phyloP scores from a whole-genome alignment of 768 basidiomycete species.

The Mycena galopus region DNA sequence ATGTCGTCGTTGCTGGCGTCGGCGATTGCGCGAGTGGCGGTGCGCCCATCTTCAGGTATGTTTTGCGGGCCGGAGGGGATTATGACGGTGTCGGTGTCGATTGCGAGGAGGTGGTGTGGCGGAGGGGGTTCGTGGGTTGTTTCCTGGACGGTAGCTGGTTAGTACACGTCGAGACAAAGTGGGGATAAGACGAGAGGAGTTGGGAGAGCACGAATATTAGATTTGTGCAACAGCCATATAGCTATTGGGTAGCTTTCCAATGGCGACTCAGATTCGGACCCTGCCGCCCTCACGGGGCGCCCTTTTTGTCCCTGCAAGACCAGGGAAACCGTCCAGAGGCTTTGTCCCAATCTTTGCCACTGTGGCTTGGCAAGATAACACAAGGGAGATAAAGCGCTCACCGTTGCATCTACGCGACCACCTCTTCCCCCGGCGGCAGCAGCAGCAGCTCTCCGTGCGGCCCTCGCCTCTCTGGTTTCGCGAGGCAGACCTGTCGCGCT shows the following conservation, averaged over 20 bases:
- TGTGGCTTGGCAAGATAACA: no score
- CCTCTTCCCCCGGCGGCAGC: slow-evolving; percentile 65
- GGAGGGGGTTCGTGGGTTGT: neutral
- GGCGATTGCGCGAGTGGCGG: neutral
- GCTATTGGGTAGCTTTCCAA: no score
- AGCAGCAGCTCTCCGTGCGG: slow-evolving; percentile 71
- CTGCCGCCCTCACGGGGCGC: no score
- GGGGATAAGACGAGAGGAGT: neutral
- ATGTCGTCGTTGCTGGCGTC: slow-evolving; percentile 14
- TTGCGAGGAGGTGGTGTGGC: slow-evolving; percentile 24
- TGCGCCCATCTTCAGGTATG: slow-evolving; percentile 1
- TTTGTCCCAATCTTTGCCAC: no score
- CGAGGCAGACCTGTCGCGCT: slow-evolving; percentile 81
- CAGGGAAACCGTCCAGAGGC: no score
- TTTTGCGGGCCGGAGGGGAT: neutral
- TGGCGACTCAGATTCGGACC: no score
- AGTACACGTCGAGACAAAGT: neutral
- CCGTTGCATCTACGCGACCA: slow-evolving; percentile 39
- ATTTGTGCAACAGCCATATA: no score
- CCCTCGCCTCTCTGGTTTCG: slow-evolving; percentile 77
- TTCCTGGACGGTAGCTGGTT: neutral
- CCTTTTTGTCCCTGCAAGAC: no score
- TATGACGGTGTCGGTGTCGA: slow-evolving; percentile 8
- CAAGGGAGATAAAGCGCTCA: slow-evolving; percentile 30
- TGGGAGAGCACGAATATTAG: no score